Percentiles rank a stretch among this genome's conserved stretches.
phyloP scores from a whole-genome alignment of 345 rosid genomes.

The Eucalyptus victrix region DNA sequence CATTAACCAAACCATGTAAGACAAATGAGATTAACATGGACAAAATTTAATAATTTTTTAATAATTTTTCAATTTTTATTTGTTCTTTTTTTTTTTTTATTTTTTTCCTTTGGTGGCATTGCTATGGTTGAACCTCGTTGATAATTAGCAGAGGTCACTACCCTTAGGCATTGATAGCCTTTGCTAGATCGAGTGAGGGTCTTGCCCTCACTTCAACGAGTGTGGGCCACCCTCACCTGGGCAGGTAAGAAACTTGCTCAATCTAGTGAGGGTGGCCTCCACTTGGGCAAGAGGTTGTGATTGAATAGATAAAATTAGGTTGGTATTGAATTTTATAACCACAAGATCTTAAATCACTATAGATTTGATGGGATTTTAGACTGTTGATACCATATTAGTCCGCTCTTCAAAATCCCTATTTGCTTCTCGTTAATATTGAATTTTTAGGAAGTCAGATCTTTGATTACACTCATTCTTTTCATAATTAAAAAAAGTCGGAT shows the following conservation, averaged over 20 bases:
- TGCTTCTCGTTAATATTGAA: rapidly evolving
- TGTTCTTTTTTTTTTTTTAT: rapidly evolving
- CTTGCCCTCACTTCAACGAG: too few species aligned
- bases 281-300: too few species aligned
- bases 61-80: too few species aligned
- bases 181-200: too few species aligned
- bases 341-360: rapidly evolving
- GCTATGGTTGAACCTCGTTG: rapidly evolving
- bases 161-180: too few species aligned
- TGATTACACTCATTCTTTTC: too few species aligned
- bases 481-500: too few species aligned
- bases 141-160: rapidly evolving
- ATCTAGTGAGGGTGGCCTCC: too few species aligned
- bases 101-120: rapidly evolving
- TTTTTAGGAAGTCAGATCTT: rapidly evolving
- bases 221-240: rapidly evolving
- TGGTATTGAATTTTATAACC: rapidly evolving
- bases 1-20: rapidly evolving
- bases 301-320: rapidly evolving
- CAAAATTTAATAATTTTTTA: too few species aligned
- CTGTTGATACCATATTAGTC: rapidly evolving
- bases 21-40: rapidly evolving
- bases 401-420: rapidly evolving
- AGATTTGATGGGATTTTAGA: rapidly evolving
- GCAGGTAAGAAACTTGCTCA: rapidly evolving